These are phyloP conservation scores for Diaporthe sp. DNA, from an alignment of 2,329 filamentous ascomycete species.

Conservation along the genomic window DNA sequence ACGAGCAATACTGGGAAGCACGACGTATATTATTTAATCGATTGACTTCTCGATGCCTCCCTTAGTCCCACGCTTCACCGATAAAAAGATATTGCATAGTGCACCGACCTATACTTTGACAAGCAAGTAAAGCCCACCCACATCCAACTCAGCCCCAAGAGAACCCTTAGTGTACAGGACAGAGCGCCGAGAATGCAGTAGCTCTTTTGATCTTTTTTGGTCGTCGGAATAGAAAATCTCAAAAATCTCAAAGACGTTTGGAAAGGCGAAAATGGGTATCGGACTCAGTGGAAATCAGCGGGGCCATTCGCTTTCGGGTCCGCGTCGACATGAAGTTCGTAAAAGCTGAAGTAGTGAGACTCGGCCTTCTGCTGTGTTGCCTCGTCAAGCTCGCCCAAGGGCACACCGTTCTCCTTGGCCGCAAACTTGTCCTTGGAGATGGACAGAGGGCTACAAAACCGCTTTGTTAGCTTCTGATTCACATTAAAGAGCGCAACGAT, in stretches of 20 bases:
- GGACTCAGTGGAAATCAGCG: conserved; percentile 64
- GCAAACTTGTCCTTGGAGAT: conserved; percentile 56
- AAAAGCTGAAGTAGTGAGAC: conserved; percentile 65
- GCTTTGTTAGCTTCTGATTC: conserved; percentile 36
- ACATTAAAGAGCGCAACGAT: too few species aligned
- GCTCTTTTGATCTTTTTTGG: conserved; percentile 25
- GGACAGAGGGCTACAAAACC: conserved; percentile 58
- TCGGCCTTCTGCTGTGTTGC: conserved; percentile 66
- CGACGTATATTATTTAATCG: conserved; percentile 5
- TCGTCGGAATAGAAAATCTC: neutral
- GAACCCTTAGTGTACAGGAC: conserved; percentile 38
- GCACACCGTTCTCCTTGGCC: conserved; percentile 62
- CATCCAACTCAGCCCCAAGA: conserved; percentile 35
- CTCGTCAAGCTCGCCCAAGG: conserved; percentile 64
- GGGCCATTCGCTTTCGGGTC: conserved; percentile 63
- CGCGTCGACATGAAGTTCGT: conserved; percentile 64
- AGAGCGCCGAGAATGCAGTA: conserved; percentile 40
- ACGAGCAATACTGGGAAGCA: neutral
- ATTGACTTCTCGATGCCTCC: neutral
- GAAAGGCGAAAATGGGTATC: conserved; percentile 1
- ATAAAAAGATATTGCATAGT: conserved; percentile 20
- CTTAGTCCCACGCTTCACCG: neutral
- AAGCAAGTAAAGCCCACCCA: conserved; percentile 22
- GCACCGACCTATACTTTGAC: conserved; percentile 31
- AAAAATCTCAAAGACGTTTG: neutral